These are phyloP conservation scores for Penicillium malachiteum DNA, from an alignment of 495 filamentous ascomycete genomes.

Conservation along the genomic window DNA sequence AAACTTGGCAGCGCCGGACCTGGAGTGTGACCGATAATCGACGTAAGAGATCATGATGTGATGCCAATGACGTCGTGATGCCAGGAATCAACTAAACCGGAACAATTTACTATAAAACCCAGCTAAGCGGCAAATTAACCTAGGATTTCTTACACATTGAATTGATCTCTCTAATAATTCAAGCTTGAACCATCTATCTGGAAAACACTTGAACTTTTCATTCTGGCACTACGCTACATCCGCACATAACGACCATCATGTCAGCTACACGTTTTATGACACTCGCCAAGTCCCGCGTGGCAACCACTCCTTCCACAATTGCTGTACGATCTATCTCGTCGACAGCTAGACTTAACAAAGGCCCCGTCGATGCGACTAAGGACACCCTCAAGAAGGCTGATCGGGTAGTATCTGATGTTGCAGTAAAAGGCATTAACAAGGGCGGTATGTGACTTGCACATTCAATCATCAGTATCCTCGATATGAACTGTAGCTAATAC, in stretches of 20 bases:
- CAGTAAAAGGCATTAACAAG: constrained; percentile 61
- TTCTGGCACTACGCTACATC: neutral
- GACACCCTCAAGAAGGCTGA: constrained; percentile 58
- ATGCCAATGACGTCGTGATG: constrained; percentile 20
- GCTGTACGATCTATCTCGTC: constrained; percentile 33
- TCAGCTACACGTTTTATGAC: constrained; percentile 22
- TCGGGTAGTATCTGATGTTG: constrained; percentile 50
- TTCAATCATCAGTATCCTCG: neutral
- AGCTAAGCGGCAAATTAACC: neutral
- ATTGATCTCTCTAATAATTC: neutral
- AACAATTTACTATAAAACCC: constrained; percentile 7
- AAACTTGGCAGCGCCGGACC: neutral
- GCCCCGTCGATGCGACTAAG: constrained; percentile 51
- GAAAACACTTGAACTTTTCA: neutral
- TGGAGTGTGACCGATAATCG: constrained; percentile 24
- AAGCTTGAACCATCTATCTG: neutral
- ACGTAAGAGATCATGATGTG: constrained; percentile 32
- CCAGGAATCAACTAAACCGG: constrained; percentile 9
- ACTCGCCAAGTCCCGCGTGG: constrained; percentile 22
- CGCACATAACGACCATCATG: constrained; percentile 10
- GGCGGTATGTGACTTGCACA: constrained; percentile 43
- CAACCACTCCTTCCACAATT: constrained; percentile 8
- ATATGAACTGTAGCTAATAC: constrained; percentile 8
- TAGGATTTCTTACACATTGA: neutral
- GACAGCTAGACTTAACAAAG: constrained; percentile 28